These are phyloP conservation scores for Henckelia pumila DNA, from an alignment of 257 asterid genomes.

Conservation along the genomic window DNA sequence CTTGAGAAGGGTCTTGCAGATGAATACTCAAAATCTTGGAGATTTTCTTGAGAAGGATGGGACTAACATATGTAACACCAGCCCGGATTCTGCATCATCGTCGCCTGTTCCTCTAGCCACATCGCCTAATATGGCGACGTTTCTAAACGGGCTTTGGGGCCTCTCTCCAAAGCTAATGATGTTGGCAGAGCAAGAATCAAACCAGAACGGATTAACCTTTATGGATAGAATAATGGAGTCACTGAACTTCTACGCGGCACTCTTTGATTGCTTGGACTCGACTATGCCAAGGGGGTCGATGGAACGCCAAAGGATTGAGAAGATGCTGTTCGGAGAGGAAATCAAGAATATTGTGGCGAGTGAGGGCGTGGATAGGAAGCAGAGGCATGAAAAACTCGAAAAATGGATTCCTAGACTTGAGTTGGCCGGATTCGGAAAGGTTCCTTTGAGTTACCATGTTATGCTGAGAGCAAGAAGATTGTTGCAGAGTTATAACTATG, in stretches of 20 bases:
- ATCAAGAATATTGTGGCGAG: constrained; percentile 66
- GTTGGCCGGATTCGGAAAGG: constrained; percentile 54
- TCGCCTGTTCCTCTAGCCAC: constrained; percentile 32
- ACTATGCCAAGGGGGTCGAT: constrained; percentile 41
- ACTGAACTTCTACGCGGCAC: constrained; percentile 56
- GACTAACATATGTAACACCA: constrained; percentile 26
- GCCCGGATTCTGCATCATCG: constrained; percentile 45
- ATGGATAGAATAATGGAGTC: constrained; percentile 66
- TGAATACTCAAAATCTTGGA: constrained; percentile 40
- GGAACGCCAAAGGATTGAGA: constrained; percentile 63
- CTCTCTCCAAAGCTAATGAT: constrained; percentile 69
- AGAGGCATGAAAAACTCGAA: constrained; percentile 68
- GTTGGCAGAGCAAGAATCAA: constrained; percentile 70
- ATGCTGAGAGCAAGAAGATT: constrained; percentile 62
- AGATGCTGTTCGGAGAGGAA: constrained; percentile 60
- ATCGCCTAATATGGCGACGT: constrained; percentile 37
- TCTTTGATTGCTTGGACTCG: constrained; percentile 75
- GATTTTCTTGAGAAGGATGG: constrained; percentile 59
- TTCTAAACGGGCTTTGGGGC: constrained; percentile 44
- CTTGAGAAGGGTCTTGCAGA: constrained; percentile 29
- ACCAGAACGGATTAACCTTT: constrained; percentile 46
- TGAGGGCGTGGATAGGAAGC: constrained; percentile 62
- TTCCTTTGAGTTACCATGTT: constrained; percentile 50
- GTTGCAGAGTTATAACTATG: constrained; percentile 50
- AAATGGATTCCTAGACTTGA: constrained; percentile 66